These are phyloP conservation scores for Pittosporum tobira DNA, from an alignment of 129 eudicot species.

Conservation along the genomic window DNA sequence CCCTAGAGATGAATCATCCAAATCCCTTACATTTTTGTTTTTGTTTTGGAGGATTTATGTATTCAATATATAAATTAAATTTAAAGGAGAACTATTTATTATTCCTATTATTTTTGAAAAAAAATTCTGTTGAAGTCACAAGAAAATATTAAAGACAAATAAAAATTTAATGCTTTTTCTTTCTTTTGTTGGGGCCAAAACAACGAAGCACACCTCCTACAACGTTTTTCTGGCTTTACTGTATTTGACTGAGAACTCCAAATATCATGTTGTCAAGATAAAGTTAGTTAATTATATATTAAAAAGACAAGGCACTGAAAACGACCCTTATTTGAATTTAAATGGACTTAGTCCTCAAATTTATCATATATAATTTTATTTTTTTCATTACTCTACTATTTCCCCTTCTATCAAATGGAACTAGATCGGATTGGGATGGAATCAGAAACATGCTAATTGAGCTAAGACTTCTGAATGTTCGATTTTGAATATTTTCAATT, in stretches of 20 bases:
- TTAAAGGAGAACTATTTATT: no score
- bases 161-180: no score
- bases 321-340: not conserved
- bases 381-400: no score
- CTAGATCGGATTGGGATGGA: not conserved
- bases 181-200: not conserved
- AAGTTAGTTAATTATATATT: conserved; percentile 1
- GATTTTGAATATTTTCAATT: no score
- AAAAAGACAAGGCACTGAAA: not conserved
- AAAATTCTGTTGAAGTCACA: not conserved
- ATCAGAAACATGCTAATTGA: not conserved
- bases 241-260: not conserved
- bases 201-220: not conserved
- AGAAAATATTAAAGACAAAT: no score
- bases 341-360: not conserved
- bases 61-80: no score
- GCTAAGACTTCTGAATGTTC: no score
- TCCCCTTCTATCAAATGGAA: not conserved
- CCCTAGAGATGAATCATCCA: not conserved
- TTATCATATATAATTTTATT: not conserved
- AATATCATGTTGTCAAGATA: not conserved
- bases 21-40: no score
- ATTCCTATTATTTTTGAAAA: not conserved
- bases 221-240: not conserved
- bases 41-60: not conserved